Percentiles rank a stretch among this genome's conserved stretches.
phyloP scores from a whole-genome alignment of 208 protist genomes.

The Crithidia acanthocephali region DNA sequence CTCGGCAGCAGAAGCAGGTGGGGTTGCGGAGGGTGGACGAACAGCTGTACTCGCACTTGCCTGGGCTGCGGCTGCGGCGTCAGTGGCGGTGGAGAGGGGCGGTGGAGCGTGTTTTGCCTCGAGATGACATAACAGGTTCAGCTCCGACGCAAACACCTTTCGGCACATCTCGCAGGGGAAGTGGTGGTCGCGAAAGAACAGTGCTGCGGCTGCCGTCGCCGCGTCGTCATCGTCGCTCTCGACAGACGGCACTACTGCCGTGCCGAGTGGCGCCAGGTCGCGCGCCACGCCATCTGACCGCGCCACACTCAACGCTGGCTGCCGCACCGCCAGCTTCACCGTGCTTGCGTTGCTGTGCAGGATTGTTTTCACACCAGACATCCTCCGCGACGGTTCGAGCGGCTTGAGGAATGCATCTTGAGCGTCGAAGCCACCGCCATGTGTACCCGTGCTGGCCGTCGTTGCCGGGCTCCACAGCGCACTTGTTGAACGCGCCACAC shows the following conservation, averaged over 20 bases:
- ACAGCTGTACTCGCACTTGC: background rate
- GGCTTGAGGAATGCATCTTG: background rate
- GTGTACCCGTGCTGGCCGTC: too few relatives aligned
- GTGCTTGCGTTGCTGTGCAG: constrained; percentile 20
- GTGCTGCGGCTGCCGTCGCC: background rate
- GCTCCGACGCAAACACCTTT: constrained; percentile 54
- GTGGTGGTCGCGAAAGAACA: constrained; percentile 40
- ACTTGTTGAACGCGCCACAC: background rate
- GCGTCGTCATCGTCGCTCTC: background rate
- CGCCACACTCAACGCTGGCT: background rate
- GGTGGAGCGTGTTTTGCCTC: constrained; percentile 48
- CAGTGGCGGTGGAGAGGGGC: background rate
- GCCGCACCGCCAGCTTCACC: background rate
- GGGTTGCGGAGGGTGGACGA: background rate
- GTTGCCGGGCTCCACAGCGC: background rate
- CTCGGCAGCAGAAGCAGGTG: background rate
- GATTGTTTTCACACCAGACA: constrained; percentile 43
- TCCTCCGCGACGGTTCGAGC: constrained; percentile 27
- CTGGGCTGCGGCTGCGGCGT: background rate
- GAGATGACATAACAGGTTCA: constrained; percentile 80
- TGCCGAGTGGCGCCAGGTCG: background rate
- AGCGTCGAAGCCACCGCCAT: background rate
- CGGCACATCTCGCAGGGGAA: constrained; percentile 90
- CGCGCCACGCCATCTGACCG: background rate
- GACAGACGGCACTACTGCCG: background rate